Conservation (phyloP, 352 stramenopile genomes). For the Globisporangium parvum region DNA sequence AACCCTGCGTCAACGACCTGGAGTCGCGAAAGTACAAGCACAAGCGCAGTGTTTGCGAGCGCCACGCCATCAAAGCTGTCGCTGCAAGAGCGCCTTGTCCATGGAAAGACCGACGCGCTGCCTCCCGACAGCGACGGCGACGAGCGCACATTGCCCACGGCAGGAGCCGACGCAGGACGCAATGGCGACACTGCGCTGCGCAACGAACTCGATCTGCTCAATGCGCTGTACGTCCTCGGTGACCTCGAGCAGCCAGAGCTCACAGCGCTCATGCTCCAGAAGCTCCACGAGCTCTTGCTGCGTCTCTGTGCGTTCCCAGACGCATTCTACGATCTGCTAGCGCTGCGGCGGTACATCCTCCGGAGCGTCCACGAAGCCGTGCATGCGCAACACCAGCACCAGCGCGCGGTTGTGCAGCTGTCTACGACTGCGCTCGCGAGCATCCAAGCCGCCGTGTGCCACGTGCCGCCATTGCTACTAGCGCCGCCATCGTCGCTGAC, state of each 20-base stretch:
- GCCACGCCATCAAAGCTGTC: slow-evolving; percentile 3
- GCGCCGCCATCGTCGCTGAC: too few species aligned
- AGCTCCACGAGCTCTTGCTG: slow-evolving; percentile 41
- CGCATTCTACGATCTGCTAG: slow-evolving; percentile 48
- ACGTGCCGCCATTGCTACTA: neutral
- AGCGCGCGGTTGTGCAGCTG: slow-evolving; percentile 13
- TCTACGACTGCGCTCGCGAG: slow-evolving; percentile 5
- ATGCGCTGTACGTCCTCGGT: slow-evolving; percentile 47
- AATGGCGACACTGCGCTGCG: neutral
- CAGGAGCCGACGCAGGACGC: slow-evolving; percentile 10
- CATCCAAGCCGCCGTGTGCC: neutral
- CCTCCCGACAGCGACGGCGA: slow-evolving; percentile 10
- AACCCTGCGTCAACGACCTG: neutral
- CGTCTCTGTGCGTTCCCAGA: slow-evolving; percentile 38
- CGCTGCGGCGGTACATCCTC: slow-evolving; percentile 48
- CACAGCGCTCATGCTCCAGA: slow-evolving; percentile 32
- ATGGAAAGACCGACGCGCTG: slow-evolving; percentile 16
- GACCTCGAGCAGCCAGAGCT: slow-evolving; percentile 37
- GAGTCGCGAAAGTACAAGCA: neutral
- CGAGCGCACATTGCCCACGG: slow-evolving; percentile 13
- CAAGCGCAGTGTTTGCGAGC: slow-evolving; percentile 12
- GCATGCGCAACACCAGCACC: slow-evolving; percentile 36
- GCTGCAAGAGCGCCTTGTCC: slow-evolving; percentile 12
- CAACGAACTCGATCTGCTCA: slow-evolving; percentile 32
- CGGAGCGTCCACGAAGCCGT: slow-evolving; percentile 51